Conservation (phyloP, 2,329 filamentous ascomycete genomes). For the Aspergillus tamarii region DNA sequence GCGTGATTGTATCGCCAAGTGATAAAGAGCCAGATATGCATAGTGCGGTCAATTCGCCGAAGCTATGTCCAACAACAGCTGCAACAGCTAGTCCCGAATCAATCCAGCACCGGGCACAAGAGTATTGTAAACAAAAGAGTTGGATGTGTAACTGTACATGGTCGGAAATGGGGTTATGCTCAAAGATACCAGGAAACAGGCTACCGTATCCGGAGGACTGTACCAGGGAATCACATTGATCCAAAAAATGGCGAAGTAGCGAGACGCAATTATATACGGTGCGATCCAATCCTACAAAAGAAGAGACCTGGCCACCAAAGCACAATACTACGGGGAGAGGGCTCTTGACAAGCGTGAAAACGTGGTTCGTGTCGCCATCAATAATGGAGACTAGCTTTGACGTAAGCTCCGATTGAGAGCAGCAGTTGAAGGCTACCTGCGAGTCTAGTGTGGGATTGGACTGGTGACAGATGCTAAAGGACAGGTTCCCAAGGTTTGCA, state of each 20-base stretch:
- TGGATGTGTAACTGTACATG: slow-evolving; percentile 37
- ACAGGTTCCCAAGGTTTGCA: slow-evolving; percentile 16
- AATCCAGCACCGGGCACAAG: slow-evolving; percentile 43
- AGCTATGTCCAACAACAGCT: slow-evolving; percentile 42
- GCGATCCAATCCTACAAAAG: slow-evolving; percentile 26
- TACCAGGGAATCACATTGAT: slow-evolving; percentile 36
- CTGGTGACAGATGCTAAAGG: slow-evolving; percentile 21
- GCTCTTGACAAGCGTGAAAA: slow-evolving; percentile 8
- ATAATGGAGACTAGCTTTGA: background rate
- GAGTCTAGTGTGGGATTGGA: slow-evolving; percentile 21
- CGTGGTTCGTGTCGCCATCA: slow-evolving; percentile 3
- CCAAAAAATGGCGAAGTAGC: slow-evolving; percentile 35
- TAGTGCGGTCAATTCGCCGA: slow-evolving; percentile 42
- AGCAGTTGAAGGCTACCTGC: slow-evolving; percentile 17
- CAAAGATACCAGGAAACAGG: slow-evolving; percentile 35
- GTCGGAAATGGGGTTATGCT: slow-evolving; percentile 11
- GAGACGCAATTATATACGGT: slow-evolving; percentile 30
- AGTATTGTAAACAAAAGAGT: slow-evolving; percentile 44
- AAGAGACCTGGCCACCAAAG: slow-evolving; percentile 45
- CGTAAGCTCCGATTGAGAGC: slow-evolving; percentile 17
- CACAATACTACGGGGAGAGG: slow-evolving; percentile 34
- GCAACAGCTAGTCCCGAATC: slow-evolving; percentile 38
- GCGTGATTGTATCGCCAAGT: slow-evolving; percentile 31
- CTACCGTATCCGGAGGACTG: slow-evolving; percentile 25
- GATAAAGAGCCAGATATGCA: slow-evolving; percentile 35